Base-by-base conservation (phyloP, 2,329 filamentous ascomycete genomes). In the Pseudocercospora ulei region DNA sequence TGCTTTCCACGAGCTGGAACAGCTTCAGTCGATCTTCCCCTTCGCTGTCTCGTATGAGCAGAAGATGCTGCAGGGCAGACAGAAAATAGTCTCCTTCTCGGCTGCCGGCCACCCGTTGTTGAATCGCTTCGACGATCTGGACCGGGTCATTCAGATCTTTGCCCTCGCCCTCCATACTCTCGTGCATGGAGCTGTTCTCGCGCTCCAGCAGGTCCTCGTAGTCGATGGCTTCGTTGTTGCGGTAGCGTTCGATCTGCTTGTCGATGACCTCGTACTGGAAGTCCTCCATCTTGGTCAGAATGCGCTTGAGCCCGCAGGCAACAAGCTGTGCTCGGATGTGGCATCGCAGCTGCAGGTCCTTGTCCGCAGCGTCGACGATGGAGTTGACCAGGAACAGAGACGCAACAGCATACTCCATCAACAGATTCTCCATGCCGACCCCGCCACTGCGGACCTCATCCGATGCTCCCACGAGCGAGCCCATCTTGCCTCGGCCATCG, bases 201-300 rank as follows among this genome's bases (percentile, higher is more conserved):
- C 80, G 75, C 62, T 96, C 88, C 30, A 96, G 75, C 63, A 95
- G 80, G 61, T 96, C 90, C 66, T 98, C 90, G 60, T 96, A 96
- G 66, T 98, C 90, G 60, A 96, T 93, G 38, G 85, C 86, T 64
- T 96, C 88, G 59, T 96, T 95, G 47, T 81, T 80, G 42, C 84
- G 78, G 68, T 90, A 98, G 38, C 80, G 78, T 61, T 95, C 88
- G 56, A 96, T 82, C 66, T 98, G 90, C 71, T 95, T 96, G 71
- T 96, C 88, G 52, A 98, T 90, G 54, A 92, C 76, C 54, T 98
- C 90, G 66, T 96, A 98, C 62, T 96, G 87, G 68, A 98, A 96
- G 27, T 76, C 82, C 63, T 94, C 87, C 90, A 96, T 96, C 72
- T 96, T 98, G 51, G 73, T 80, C 63, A 96, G 68, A 54, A 96